Percentiles rank a stretch among this genome's conserved stretches.
These are phyloP conservation scores for Ascochyta rabiei DNA, from an alignment of 2,329 filamentous ascomycete genomes.

Conservation along the genomic window DNA sequence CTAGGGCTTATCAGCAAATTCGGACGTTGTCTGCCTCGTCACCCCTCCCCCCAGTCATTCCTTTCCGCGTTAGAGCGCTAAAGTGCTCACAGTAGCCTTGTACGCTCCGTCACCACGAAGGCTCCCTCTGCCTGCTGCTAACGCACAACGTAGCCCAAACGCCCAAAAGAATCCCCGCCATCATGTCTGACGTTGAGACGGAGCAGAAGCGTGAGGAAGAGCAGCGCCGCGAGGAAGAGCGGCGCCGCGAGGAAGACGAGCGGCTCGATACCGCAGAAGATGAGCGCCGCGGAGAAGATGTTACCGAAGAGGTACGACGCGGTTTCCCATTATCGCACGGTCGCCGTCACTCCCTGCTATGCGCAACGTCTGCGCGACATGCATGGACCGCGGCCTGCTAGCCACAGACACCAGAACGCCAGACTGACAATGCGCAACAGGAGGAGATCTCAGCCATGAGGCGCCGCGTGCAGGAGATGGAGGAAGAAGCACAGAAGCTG, in stretches of 20 bases:
- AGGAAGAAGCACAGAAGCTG: conserved; percentile 64
- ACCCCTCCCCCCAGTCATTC: no score
- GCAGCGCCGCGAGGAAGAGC: conserved; percentile 40
- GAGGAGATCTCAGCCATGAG: conserved; percentile 58
- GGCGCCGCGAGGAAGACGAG: conserved; percentile 41
- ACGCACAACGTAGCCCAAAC: conserved; percentile 1
- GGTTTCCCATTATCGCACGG: neutral
- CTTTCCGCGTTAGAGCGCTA: neutral
- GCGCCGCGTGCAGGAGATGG: conserved; percentile 61
- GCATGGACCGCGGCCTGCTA: neutral
- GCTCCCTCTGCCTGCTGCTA: conserved; percentile 6
- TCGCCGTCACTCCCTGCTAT: neutral
- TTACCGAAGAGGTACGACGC: conserved; percentile 44
- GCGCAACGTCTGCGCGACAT: neutral
- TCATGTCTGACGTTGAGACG: conserved; percentile 41
- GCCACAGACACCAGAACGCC: neutral
- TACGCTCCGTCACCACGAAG: neutral
- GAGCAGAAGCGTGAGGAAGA: conserved; percentile 41
- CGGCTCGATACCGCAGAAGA: conserved; percentile 43
- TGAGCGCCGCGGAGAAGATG: conserved; percentile 33
- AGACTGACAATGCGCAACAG: conserved; percentile 25
- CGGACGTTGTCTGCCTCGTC: neutral
- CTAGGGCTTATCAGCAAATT: neutral
- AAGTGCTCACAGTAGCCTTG: conserved; percentile 7
- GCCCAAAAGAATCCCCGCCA: neutral